Evolutionary conservation across 1,139 yeast species (phyloP), one percentile per base, ranked within the genome.

Genomic region (Oligophagozyma castellii): DNA sequence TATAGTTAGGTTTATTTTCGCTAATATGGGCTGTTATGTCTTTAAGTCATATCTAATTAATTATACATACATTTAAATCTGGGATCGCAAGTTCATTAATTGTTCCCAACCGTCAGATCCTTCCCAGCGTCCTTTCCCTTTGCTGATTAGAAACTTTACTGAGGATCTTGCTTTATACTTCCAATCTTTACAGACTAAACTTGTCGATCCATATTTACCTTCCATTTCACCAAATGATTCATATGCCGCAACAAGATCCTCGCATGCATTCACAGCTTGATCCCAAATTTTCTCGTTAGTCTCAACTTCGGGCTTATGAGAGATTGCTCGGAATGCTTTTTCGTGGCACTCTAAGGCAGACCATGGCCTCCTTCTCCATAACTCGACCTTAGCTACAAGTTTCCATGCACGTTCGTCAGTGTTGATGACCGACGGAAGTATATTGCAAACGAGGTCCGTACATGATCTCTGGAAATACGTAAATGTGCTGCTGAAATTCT

Each of bases 291-390:
- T 40, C 44, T 75, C 84, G 37, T 71, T 68, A 1, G 69, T 60
- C 19, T 69, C 75, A 31, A 83, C 55, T 26, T 75, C 75, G 1
- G 92, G 77, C 24, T 67, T 63, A 35, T 73, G 76, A 2, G 73
- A 57, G 15, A 70, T 54, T 0, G 89, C 78, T 40, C 95, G 66
- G 50, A 70, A 83, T 0, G 94, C 95, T 53, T 78, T 81, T 45
- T 84, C 95, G 40, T 78, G 76, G 43, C 84, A 73, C 21, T 78
- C 93, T 33, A 92, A 61, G 0, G 95, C 80, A 3, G 70, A 68
- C 94, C 95, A 83, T 12, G 95, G 95, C 40, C 67, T 70, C 30
- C 66, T 64, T 44, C 93, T 69, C 96, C 98, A 89, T 14, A 80
- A 50, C 46, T 84, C 86, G 7, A 84, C 94, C 41, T 70, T 68